Percentiles rank a stretch among this genome's conserved stretches.
Conservation (phyloP, 805 yeast species). For the Zygosaccharomyces gambellarensis region DNA sequence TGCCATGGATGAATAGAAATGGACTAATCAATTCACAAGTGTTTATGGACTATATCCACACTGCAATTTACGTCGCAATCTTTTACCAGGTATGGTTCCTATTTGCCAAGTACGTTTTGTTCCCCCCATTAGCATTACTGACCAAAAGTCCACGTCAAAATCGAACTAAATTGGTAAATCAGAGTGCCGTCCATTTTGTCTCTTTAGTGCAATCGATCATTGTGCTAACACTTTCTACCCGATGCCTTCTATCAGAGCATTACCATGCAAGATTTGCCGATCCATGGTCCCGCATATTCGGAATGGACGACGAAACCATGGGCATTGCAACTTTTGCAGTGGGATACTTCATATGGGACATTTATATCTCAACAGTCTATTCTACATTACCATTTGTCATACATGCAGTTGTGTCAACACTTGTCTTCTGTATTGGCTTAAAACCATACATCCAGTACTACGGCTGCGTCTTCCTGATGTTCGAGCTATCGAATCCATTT, state of each 20-base stretch:
- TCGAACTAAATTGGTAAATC: conserved; percentile 22
- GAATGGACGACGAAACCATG: conserved; percentile 23
- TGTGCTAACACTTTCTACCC: conserved; percentile 45
- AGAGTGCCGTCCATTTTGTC: conserved; percentile 56
- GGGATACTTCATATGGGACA: conserved; percentile 88
- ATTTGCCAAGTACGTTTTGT: conserved; percentile 25
- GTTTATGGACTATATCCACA: conserved; percentile 27
- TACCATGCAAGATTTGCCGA: conserved; percentile 16
- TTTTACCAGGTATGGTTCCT: conserved; percentile 31
- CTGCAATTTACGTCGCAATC: conserved; percentile 27
- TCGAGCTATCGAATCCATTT: conserved; percentile 85
- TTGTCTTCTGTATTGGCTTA: conserved; percentile 60
- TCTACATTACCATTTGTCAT: conserved; percentile 61
- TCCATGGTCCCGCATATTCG: conserved; percentile 27
- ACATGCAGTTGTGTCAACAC: conserved; percentile 69
- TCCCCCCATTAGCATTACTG: conserved; percentile 24
- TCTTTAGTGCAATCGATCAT: conserved; percentile 77
- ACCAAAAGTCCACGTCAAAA: conserved; percentile 8
- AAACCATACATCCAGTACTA: conserved; percentile 71
- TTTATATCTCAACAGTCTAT: conserved; percentile 55
- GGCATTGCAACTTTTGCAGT: conserved; percentile 40
- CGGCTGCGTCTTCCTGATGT: conserved; percentile 72
- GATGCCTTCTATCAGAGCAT: conserved; percentile 15
- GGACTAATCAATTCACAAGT: conserved; percentile 19
- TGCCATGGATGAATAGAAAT: conserved; percentile 15